Base-by-base conservation (phyloP, 352 stramenopile genomes). In the Phytopythium kandeliae region DNA sequence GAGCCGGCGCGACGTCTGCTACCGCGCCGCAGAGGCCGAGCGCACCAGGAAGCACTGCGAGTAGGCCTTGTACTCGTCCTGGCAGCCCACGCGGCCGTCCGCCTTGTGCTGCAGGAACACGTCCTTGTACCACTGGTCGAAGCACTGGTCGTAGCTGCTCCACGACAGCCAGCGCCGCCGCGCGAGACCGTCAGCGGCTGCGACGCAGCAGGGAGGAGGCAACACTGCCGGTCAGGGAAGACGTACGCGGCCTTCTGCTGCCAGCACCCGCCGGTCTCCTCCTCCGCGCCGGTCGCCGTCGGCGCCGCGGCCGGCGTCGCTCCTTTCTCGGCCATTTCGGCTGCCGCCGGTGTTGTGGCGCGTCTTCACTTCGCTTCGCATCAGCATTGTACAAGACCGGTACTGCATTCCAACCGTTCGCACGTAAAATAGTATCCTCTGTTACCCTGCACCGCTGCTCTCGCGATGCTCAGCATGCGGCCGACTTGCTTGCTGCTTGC, bases 61-160 rank as follows among this genome's bases (percentile, higher is more conserved):
- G 56, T 94, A 94, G 8, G 72, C 71, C 37, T 85, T 74, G 67
- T 94, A 94, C 63, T 92, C 77, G 35, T 87, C 69, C 55, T 86
- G 67, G 45, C 83, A 94, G 47, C 83, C 83, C 15, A 90, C 60
- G 52, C 83, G 60, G 48, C 78, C 78, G 31, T 84, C 47, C 31
- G 76, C 80, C 53, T 89, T 92, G 41, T 87, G 65, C 67, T 89
- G 78, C 19, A 94, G 62, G 54, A 94, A 94, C 26, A 92, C 69
- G 34, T 92, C 67, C 44, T 79, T 88, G 65, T 92, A 94, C 83
- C 83, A 94, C 62, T 77, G 69, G 55, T 94, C 83, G 65, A 94
- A 94, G 70, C 83, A 94, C 54, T 91, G 76, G 57, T 94, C 83
- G 56, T 86, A 85, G 15, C 69, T 80, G 48, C 43, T 60, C 5